A percentile compares a stretch with the other conserved stretches of the same genome.
Evolutionary conservation across 495 filamentous ascomycete genomes (phyloP).

Genomic region (Penicillium lividum): DNA sequence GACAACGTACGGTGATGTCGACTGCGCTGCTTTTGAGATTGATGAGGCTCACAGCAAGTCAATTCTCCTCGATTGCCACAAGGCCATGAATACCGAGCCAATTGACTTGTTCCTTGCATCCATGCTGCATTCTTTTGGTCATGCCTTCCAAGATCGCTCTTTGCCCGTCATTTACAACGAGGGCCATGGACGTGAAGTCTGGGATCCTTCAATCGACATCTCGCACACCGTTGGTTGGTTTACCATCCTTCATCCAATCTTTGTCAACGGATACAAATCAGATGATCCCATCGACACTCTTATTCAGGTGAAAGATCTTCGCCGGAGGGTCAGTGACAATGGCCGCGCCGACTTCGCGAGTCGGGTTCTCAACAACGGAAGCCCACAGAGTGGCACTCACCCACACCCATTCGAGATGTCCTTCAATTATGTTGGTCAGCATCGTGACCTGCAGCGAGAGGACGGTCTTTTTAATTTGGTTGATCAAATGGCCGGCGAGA

Average conservation of each 20-base stretch:
- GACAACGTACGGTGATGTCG: constrained; percentile 54
- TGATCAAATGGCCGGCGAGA: constrained; percentile 50
- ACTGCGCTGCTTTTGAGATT: constrained; percentile 46
- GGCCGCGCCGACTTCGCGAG: constrained; percentile 52
- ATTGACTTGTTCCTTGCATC: constrained; percentile 56
- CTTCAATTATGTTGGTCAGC: constrained; percentile 68
- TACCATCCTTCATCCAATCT: constrained; percentile 56
- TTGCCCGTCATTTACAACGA: constrained; percentile 58
- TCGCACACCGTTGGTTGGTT: constrained; percentile 65
- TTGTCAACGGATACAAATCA: constrained; percentile 22
- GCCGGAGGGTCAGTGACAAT: constrained; percentile 46
- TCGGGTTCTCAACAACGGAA: constrained; percentile 48
- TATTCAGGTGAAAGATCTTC: constrained; percentile 47
- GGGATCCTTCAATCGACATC: constrained; percentile 53
- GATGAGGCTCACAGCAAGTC: constrained; percentile 42
- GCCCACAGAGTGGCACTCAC: constrained; percentile 37
- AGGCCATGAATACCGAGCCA: constrained; percentile 49
- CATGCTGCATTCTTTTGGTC: constrained; percentile 52
- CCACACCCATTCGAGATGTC: constrained; percentile 68
- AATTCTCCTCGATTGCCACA: constrained; percentile 47
- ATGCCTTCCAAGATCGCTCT: constrained; percentile 51
- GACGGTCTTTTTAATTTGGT: constrained; percentile 62
- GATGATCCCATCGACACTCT: constrained; percentile 42
- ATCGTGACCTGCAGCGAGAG: constrained; percentile 61
- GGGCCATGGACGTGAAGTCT: constrained; percentile 58